Conservation (phyloP, 2,329 filamentous ascomycete genomes). For the Monilinia fructigena region DNA sequence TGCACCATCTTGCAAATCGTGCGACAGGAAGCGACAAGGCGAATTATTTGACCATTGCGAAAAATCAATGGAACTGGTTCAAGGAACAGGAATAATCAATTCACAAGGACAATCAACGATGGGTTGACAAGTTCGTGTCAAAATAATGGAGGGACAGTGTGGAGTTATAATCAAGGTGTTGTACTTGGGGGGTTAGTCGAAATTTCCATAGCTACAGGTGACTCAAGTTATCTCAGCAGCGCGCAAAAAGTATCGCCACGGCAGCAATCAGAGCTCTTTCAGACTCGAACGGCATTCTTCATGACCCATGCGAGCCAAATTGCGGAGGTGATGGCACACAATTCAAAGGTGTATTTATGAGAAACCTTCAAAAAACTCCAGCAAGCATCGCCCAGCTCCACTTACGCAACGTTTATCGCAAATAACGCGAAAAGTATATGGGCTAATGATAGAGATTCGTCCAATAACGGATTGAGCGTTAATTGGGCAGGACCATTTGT, state of each 20-base stretch:
- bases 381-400: slow-evolving; percentile 47
- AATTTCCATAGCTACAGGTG: slow-evolving; percentile 52
- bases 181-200: slow-evolving; percentile 58
- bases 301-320: slow-evolving; percentile 53
- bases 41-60: slow-evolving; percentile 57
- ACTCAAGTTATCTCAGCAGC: slow-evolving; percentile 43
- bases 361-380: slow-evolving; percentile 59
- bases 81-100: slow-evolving; percentile 49
- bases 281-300: slow-evolving; percentile 50
- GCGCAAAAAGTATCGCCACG: slow-evolving; percentile 54
- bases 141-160: slow-evolving; percentile 47
- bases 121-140: slow-evolving; percentile 50
- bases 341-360: slow-evolving; percentile 72
- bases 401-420: slow-evolving; percentile 55
- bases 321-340: slow-evolving; percentile 54
- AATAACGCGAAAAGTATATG: slow-evolving; percentile 67
- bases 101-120: slow-evolving; percentile 51
- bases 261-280: slow-evolving; percentile 51
- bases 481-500: slow-evolving; percentile 63
- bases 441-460: slow-evolving; percentile 52
- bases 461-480: slow-evolving; percentile 52
- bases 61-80: slow-evolving; percentile 53
- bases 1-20: slow-evolving; percentile 54
- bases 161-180: slow-evolving; percentile 62
- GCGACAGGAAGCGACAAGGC: slow-evolving; percentile 49